Evolutionary conservation across 495 filamentous ascomycete species (phyloP), one percentile per base, ranked within the genome.

Genomic region (Hypoxylon fragiforme): DNA sequence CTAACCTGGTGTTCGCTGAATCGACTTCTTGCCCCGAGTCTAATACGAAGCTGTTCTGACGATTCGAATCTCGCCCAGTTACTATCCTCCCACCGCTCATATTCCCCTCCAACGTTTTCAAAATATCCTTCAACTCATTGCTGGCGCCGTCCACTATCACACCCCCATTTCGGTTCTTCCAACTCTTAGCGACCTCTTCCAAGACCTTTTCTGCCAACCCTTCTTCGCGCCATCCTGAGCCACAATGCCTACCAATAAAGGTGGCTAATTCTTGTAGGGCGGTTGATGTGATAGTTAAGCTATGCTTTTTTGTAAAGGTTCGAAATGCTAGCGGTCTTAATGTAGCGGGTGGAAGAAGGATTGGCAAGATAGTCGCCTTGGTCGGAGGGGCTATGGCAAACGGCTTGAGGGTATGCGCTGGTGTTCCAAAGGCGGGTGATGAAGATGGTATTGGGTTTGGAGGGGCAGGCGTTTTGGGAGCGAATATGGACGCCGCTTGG

Each of bases 231-330:
- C 94, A 98, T 84, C 86, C 91, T 30, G 91, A 88, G 37, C 94
- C 94, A 66, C 94, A 98, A 68, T 96, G 86, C 42, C 86, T 87
- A 9, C 94, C 94, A 30, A 97, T 87, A 64, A 97, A 97, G 0
- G 81, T 79, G 9, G 95, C 91, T 16, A 98, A 76, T 7, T 85
- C 81, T 68, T 91, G 83, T 1, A 98, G 78, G 0, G 94, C 89
- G 7, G 91, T 81, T 0, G 92, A 92, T 2, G 90, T 96, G 31
- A 98, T 85, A 0, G 91, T 97, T 30, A 98, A 78, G 67, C 92
- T 92, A 70, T 98, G 90, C 63, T 98, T 98, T 73, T 96, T 95
- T 5, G 94, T 98, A 59, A 98, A 95, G 0, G 90, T 92, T 31
- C 94, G 87, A 68, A 98, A 97, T 32, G 94, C 94, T 26, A 97